Conservation (phyloP, 805 yeast genomes). For the Nakazawaea anatomiae region DNA sequence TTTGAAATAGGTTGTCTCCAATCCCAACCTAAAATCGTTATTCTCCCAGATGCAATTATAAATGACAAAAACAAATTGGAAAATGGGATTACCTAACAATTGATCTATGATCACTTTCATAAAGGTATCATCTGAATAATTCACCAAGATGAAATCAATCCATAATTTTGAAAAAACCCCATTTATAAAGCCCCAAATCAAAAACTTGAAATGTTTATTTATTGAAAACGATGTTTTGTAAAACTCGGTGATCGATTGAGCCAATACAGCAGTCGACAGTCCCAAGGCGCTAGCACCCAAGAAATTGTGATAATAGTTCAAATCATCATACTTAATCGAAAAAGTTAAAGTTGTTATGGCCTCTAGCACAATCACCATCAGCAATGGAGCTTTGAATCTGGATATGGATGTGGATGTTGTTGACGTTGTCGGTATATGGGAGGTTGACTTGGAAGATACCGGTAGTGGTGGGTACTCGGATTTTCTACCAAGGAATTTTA, state of each 20-base stretch:
- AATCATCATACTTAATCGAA: slow-evolving; percentile 14
- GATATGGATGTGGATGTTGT: background rate
- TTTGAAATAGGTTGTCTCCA: slow-evolving; percentile 34
- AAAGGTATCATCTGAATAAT: slow-evolving; percentile 27
- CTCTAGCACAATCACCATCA: background rate
- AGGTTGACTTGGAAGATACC: slow-evolving; percentile 4
- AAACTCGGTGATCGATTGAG: slow-evolving; percentile 23
- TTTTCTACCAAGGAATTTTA: slow-evolving; percentile 5
- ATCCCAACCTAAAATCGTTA: slow-evolving; percentile 24
- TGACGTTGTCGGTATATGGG: background rate
- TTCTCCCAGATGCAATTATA: slow-evolving; percentile 53
- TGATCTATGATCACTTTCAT: slow-evolving; percentile 48
- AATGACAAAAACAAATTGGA: slow-evolving; percentile 45
- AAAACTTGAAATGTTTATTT: slow-evolving; percentile 36
- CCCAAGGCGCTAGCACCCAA: slow-evolving; percentile 21
- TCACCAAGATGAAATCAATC: slow-evolving; percentile 40
- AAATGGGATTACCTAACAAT: slow-evolving; percentile 45
- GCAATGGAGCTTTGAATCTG: background rate
- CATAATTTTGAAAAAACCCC: slow-evolving; percentile 43
- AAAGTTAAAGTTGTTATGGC: background rate
- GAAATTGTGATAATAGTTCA: slow-evolving; percentile 19
- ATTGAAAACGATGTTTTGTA: slow-evolving; percentile 17
- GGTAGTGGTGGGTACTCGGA: slow-evolving; percentile 3
- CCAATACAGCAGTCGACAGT: slow-evolving; percentile 22
- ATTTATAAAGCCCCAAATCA: slow-evolving; percentile 55